A percentile compares a stretch with the other conserved stretches of the same genome.
Conservation (phyloP, 2,329 filamentous ascomycete genomes). For the Harringtonia aguacate region DNA sequence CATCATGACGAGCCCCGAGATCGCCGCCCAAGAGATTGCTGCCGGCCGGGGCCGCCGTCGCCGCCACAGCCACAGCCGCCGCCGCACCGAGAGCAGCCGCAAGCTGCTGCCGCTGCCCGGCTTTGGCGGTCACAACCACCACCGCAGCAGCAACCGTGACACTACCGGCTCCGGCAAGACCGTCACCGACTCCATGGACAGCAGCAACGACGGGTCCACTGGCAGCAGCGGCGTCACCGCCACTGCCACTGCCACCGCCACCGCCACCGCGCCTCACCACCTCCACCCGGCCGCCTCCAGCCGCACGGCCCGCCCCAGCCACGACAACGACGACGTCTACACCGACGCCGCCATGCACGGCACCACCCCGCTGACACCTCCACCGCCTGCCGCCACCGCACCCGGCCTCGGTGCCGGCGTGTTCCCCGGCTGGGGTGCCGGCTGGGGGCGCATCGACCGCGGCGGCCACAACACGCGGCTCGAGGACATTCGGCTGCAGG, state of each 20-base stretch:
- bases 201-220: constrained; percentile 8
- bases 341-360: constrained; percentile 6
- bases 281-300: too few species aligned
- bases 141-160: neutral
- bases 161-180: neutral
- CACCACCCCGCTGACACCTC: constrained; percentile 2
- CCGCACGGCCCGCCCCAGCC: too few species aligned
- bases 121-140: neutral
- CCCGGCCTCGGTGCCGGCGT: constrained; percentile 11
- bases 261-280: too few species aligned
- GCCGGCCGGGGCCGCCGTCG: neutral
- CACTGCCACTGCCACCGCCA: neutral
- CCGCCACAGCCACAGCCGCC: constrained; percentile 1
- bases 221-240: too few species aligned
- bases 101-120: neutral
- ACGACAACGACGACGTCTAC: neutral
- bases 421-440: constrained; percentile 26
- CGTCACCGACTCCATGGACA: neutral
- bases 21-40: constrained; percentile 17
- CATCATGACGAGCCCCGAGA: constrained; percentile 33
- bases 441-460: constrained; percentile 27
- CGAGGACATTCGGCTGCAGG: constrained; percentile 25
- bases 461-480: constrained; percentile 16
- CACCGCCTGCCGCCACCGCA: constrained; percentile 2
- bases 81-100: neutral